Evolutionary conservation across 768 basidiomycete genomes (phyloP).

Genomic region (Termitomyces sp.): DNA sequence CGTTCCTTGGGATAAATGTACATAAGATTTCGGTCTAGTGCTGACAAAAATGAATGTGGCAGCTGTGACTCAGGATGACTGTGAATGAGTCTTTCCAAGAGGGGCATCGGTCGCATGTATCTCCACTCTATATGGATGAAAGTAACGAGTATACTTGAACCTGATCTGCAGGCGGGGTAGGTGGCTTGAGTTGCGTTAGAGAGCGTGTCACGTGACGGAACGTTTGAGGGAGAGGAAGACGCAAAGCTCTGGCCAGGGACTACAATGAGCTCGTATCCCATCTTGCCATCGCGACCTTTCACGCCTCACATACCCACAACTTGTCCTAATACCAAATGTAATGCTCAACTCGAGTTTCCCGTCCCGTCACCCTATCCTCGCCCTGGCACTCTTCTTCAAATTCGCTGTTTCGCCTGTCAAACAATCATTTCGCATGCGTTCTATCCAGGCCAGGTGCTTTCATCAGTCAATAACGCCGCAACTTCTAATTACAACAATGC

Average conservation of each 20-base stretch:
- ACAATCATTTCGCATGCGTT: constrained; percentile 56
- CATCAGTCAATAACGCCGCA: constrained; percentile 11
- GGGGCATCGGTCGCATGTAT: neutral
- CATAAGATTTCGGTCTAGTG: neutral
- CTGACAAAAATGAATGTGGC: neutral
- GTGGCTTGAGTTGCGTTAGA: neutral
- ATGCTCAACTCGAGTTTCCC: constrained; percentile 56
- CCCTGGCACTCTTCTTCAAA: constrained; percentile 49
- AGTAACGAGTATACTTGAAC: neutral
- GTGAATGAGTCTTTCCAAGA: neutral
- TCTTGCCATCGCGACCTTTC: constrained; percentile 61
- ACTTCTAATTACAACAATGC: constrained; percentile 8
- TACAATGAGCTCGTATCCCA: constrained; percentile 40
- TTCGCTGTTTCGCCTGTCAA: constrained; percentile 70
- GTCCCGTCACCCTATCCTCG: constrained; percentile 55
- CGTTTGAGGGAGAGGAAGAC: neutral
- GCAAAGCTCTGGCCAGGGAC: neutral
- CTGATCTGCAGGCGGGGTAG: neutral
- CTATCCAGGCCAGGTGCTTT: constrained; percentile 57
- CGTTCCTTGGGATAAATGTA: neutral
- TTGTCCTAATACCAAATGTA: constrained; percentile 50
- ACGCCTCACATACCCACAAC: constrained; percentile 60
- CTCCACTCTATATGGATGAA: too few relatives aligned
- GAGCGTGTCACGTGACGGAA: neutral
- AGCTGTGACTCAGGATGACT: constrained; percentile 2